Evolutionary conservation across 2,329 filamentous ascomycete genomes (phyloP), one percentile per base, ranked within the genome.

Genomic region (Fusarium piperis): DNA sequence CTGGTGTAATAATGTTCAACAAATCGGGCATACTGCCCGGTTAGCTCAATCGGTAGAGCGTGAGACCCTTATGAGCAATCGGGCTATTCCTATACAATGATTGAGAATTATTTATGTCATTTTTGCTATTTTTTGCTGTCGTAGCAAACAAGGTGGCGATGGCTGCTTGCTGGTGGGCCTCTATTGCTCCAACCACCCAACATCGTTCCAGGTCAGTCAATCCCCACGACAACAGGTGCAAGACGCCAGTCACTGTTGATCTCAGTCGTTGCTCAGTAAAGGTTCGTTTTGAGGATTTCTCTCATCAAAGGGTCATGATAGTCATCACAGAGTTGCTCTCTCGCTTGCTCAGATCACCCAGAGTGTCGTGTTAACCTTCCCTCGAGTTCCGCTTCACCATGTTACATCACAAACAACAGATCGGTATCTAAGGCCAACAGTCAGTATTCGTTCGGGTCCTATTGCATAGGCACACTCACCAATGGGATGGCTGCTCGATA

Each of bases 401-500:
- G 58, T 72, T 73, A 92, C 90, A 92, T 92, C 67, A 92, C 89
- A 79, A 92, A 92, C 61, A 91, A 83, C 59, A 92, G 79, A 77
- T 92, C 87, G 67, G 88, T 90, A 79, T 92, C 90, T 92, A 64
- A 7, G n/a, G 8, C 3, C 13, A 28, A 9, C 36, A 12, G 28
- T 57, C 7, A 67, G 30, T 74, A 71, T 76, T 74, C 2, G 35
- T 20, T 18, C 7, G 8, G 18, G 15, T 16, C 2, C 10, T 8
- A 18, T 20, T 13, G 16, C 16, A 18, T n/a, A 10, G 23, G n/a
- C 26, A 38, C 39, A 84, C 91, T 84, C 90, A 98, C 95, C 94
- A 78, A 99, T 85, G 36, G 96, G 96, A 83, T 99, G 96, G 81
- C 94, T 97, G 84, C 94, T 95, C 78, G 95, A 98, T 73, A 99